Evolutionary conservation across 148 eudicot species (phyloP).

Genomic region (Vaccinium macrocarpon): DNA sequence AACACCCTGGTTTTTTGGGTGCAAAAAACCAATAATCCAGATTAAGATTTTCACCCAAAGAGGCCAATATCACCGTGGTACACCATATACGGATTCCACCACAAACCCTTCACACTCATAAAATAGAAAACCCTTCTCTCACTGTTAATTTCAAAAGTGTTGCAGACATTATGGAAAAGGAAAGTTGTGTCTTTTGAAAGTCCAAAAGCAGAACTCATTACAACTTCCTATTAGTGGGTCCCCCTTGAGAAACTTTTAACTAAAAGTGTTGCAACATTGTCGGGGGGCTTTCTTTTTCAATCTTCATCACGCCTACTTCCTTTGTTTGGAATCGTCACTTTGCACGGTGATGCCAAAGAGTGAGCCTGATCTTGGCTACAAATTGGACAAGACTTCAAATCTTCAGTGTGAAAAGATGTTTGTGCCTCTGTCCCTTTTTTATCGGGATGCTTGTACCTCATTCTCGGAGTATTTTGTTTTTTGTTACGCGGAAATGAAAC

Average conservation of each 20-base stretch:
- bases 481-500: too few relatives aligned
- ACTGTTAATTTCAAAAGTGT: not conserved
- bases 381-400: not conserved
- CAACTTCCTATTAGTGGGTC: conserved; percentile 43
- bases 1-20: too few relatives aligned
- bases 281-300: conserved; percentile 40
- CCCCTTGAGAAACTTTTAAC: conserved; percentile 38
- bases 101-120: too few relatives aligned
- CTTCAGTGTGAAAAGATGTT: not conserved
- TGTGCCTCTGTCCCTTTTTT: not conserved
- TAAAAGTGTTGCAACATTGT: conserved; percentile 44
- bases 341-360: conserved; percentile 20
- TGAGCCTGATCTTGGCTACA: conserved; percentile 13
- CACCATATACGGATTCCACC: too few relatives aligned
- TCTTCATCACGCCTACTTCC: conserved; percentile 46
- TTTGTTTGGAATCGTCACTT: conserved; percentile 9
- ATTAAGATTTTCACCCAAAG: too few relatives aligned
- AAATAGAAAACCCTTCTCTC: not conserved
- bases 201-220: conserved; percentile 37
- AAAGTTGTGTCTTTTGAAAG: conserved; percentile 23
- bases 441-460: not conserved
- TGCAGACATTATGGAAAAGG: conserved; percentile 14
- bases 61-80: too few relatives aligned
- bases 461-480: not conserved
- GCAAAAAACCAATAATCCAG: too few relatives aligned